Evolutionary conservation across 768 basidiomycete species (phyloP).

Genomic region (Rhizopogon rudus): DNA sequence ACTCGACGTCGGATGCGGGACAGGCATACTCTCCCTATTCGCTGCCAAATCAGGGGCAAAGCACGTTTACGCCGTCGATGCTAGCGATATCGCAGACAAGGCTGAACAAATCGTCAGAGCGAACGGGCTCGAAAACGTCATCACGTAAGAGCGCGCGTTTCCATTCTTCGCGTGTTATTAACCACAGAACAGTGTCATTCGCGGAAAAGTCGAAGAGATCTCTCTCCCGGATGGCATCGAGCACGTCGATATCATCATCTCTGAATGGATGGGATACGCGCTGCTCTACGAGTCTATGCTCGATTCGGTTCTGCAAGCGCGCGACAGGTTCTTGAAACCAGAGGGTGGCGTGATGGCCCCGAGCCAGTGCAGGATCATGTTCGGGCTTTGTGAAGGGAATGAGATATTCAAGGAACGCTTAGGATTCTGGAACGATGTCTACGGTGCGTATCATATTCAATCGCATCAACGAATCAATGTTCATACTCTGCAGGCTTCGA

Average conservation of each 20-base stretch:
- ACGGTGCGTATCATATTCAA: slow-evolving; percentile 48
- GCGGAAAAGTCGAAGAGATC: slow-evolving; percentile 89
- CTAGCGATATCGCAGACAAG: slow-evolving; percentile 75
- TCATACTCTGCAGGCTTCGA: slow-evolving; percentile 69
- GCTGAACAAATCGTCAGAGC: slow-evolving; percentile 73
- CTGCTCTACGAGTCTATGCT: slow-evolving; percentile 96
- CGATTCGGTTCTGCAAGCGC: slow-evolving; percentile 86
- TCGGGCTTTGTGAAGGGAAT: slow-evolving; percentile 75
- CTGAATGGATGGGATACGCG: slow-evolving; percentile 97
- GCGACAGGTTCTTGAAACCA: slow-evolving; percentile 78
- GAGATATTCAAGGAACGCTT: slow-evolving; percentile 79
- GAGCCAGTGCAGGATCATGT: slow-evolving; percentile 80
- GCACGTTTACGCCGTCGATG: slow-evolving; percentile 88
- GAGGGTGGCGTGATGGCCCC: slow-evolving; percentile 82
- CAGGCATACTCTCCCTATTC: slow-evolving; percentile 87
- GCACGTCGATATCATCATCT: slow-evolving; percentile 91
- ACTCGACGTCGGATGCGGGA: slow-evolving; percentile 95
- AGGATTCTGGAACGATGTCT: slow-evolving; percentile 87
- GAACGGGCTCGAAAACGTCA: slow-evolving; percentile 67
- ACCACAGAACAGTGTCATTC: slow-evolving; percentile 54
- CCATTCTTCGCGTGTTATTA: background rate
- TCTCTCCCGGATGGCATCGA: slow-evolving; percentile 62
- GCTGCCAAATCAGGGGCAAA: slow-evolving; percentile 88
- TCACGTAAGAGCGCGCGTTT: slow-evolving; percentile 41
- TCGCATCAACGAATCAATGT: background rate